Conservation (phyloP, 2,329 filamentous ascomycete species). For the Fusarium odoratissimum region DNA sequence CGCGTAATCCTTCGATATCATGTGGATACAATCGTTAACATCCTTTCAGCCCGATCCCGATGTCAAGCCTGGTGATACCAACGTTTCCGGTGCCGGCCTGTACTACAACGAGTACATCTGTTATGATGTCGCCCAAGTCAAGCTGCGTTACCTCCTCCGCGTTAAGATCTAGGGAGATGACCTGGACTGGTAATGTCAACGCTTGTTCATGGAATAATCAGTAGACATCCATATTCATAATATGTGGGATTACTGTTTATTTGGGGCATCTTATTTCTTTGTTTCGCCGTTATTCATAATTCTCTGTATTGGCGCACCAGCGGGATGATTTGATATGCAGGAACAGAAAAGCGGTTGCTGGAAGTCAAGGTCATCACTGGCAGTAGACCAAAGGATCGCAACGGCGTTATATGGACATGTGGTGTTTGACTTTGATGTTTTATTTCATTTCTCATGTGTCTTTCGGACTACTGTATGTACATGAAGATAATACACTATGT, state of each 20-base stretch:
- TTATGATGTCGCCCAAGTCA: constrained; percentile 77
- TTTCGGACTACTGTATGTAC: neutral
- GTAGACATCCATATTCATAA: neutral
- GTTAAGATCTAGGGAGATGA: constrained; percentile 60
- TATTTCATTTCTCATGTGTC: neutral
- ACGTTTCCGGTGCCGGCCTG: constrained; percentile 59
- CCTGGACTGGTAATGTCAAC: neutral
- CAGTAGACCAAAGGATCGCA: neutral
- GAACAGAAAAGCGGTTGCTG: neutral
- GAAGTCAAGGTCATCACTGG: neutral
- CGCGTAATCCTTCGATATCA: neutral
- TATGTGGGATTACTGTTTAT: neutral
- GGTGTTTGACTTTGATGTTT: neutral
- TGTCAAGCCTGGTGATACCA: constrained; percentile 60
- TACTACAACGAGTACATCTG: constrained; percentile 80
- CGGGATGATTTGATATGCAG: neutral
- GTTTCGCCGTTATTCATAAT: neutral
- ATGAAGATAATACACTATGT: constrained; percentile 10
- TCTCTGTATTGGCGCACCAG: constrained; percentile 3
- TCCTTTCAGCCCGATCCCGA: constrained; percentile 60
- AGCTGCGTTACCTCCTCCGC: constrained; percentile 75
- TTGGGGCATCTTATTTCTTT: neutral
- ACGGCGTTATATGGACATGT: neutral
- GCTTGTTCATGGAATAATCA: neutral
- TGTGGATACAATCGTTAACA: neutral